Evolutionary conservation across 345 rosid genomes (phyloP).

Genomic region (Xanthoceras sorbifolium): DNA sequence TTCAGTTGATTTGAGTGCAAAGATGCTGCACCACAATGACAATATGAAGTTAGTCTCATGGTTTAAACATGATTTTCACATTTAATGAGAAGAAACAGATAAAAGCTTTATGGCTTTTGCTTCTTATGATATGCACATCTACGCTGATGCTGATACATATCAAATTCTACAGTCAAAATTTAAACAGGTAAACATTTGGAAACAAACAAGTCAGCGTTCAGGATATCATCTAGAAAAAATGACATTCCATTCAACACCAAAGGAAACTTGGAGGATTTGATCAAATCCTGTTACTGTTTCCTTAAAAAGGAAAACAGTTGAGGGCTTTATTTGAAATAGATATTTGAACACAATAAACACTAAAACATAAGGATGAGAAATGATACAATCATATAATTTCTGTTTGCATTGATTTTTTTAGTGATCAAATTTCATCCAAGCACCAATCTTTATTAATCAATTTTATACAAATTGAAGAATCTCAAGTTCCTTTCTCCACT

Average conservation of each 20-base stretch:
- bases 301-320: too few species aligned
- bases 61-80: background rate
- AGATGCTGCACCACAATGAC: conserved; percentile 45
- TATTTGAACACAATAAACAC: too few species aligned
- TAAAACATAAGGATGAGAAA: too few species aligned
- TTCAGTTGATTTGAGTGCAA: conserved; percentile 63
- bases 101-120: background rate
- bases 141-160: background rate
- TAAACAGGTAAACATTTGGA: background rate
- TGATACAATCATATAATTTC: too few species aligned
- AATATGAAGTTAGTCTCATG: conserved; percentile 24
- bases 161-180: background rate
- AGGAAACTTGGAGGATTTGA: background rate
- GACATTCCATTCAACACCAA: background rate
- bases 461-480: background rate
- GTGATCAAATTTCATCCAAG: too few species aligned
- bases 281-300: background rate
- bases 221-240: background rate
- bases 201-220: background rate
- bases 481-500: too few species aligned
- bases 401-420: too few species aligned
- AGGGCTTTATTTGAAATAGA: background rate
- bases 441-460: background rate
- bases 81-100: background rate
- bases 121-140: background rate